Percentiles rank a stretch among this genome's conserved stretches.
Conservation (phyloP, 108 stramenopile species). For the Nitzschia sp. region DNA sequence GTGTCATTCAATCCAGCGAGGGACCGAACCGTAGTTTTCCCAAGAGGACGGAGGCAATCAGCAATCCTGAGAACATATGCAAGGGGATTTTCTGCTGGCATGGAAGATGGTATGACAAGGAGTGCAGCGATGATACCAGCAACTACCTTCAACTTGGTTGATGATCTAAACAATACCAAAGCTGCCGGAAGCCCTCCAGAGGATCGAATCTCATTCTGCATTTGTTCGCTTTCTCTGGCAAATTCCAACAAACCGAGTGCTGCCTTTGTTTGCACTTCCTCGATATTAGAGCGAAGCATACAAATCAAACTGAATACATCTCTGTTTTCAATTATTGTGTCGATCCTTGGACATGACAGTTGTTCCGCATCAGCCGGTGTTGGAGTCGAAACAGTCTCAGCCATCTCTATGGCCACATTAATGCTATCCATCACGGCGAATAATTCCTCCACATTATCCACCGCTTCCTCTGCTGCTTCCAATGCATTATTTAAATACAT, state of each 20-base stretch:
- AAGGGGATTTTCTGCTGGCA: conserved; percentile 25
- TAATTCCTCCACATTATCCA: conserved; percentile 33
- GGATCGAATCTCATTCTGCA: conserved; percentile 50
- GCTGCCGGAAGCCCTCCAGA: conserved; percentile 65
- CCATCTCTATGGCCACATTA: conserved; percentile 28
- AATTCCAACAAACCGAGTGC: conserved; percentile 56
- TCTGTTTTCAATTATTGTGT: conserved; percentile 43
- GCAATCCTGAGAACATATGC: conserved; percentile 41
- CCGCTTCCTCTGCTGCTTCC: conserved; percentile 23
- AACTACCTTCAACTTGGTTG: conserved; percentile 36
- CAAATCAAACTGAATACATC: conserved; percentile 63
- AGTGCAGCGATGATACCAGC: conserved; percentile 55
- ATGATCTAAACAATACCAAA: conserved; percentile 42
- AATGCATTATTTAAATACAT: conserved; percentile 25
- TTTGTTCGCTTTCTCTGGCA: conserved; percentile 30
- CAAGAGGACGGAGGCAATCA: conserved; percentile 55
- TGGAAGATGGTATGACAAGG: conserved; percentile 43
- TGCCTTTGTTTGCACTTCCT: conserved; percentile 36
- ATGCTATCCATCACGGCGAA: conserved; percentile 38
- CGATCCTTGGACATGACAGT: conserved; percentile 35
- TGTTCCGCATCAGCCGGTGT: conserved; percentile 15
- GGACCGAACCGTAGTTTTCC: neutral
- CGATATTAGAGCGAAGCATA: conserved; percentile 42
- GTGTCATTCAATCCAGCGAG: conserved; percentile 23
- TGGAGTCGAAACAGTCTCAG: conserved; percentile 15